These are phyloP conservation scores for Eleusine coracana DNA, from an alignment of 176 grass and related monocot species.

Conservation along the genomic window DNA sequence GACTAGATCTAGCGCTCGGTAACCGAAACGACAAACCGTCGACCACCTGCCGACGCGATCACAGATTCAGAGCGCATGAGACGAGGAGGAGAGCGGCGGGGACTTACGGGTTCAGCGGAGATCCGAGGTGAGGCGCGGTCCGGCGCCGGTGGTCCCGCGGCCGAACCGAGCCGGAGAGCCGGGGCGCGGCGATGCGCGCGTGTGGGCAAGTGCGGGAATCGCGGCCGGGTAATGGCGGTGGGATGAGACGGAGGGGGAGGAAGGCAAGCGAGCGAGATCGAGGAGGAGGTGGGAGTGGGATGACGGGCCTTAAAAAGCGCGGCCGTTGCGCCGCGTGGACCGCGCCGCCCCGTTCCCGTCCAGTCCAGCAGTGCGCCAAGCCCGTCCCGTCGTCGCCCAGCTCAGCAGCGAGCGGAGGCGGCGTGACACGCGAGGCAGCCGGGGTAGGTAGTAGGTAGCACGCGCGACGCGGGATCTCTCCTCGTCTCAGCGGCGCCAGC, in stretches of 20 bases:
- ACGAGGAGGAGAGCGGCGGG: neutral
- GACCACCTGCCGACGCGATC: neutral
- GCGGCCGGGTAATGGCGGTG: neutral
- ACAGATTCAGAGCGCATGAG: neutral
- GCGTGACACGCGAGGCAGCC: neutral
- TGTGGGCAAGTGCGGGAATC: neutral
- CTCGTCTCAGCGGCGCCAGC: neutral
- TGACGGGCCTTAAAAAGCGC: neutral
- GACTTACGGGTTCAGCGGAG: neutral
- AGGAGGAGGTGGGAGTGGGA: neutral
- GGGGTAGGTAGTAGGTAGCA: neutral
- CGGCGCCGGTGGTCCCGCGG: neutral
- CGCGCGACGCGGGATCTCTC: neutral
- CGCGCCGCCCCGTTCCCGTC: neutral
- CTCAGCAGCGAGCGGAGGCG: neutral
- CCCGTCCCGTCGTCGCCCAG: neutral
- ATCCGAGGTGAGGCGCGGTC: neutral
- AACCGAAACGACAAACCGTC: neutral
- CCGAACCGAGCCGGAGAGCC: neutral
- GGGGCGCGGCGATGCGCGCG: neutral
- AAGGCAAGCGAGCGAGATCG: neutral
- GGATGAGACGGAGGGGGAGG: neutral
- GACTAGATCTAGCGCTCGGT: conserved; percentile 15
- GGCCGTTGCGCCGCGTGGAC: conserved; percentile 34
- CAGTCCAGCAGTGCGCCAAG: neutral